Conservation (phyloP, 2,329 filamentous ascomycete species). For the Aspergillus ochraceus region DNA sequence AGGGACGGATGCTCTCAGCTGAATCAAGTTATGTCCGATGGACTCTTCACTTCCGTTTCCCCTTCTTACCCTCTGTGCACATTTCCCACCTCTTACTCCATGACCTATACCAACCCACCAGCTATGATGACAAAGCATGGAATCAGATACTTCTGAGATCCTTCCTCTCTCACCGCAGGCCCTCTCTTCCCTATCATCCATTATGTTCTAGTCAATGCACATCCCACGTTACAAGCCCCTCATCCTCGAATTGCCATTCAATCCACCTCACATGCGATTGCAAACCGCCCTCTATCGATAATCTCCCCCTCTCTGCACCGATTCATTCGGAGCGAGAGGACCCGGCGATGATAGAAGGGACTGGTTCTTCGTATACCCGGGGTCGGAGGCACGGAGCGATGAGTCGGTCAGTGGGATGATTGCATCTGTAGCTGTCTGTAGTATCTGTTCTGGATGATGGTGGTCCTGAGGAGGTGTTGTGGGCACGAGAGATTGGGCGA, state of each 20-base stretch:
- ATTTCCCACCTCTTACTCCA: background rate
- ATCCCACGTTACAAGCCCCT: background rate
- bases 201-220: background rate
- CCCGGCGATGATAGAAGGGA: slow-evolving; percentile 3
- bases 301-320: slow-evolving; percentile 1
- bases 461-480: background rate
- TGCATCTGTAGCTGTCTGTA: background rate
- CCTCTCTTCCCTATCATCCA: slow-evolving; percentile 10
- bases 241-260: background rate
- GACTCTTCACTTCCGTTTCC: background rate
- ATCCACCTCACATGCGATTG: slow-evolving; percentile 7
- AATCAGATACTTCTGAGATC: slow-evolving; percentile 46
- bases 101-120: slow-evolving; percentile 4
- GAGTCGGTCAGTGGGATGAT: background rate
- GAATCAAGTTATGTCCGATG: slow-evolving; percentile 11
- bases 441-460: slow-evolving; percentile 6
- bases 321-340: slow-evolving; percentile 2
- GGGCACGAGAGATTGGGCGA: slow-evolving; percentile 11
- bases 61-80: background rate
- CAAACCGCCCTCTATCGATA: slow-evolving; percentile 15
- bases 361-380: slow-evolving; percentile 16
- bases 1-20: slow-evolving; percentile 59
- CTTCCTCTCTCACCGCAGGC: slow-evolving; percentile 6
- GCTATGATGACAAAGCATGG: slow-evolving; percentile 41
- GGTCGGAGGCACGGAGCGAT: background rate